Base-by-base conservation (phyloP, 305 asterid genomes). In the Fraxinus nigra region DNA sequence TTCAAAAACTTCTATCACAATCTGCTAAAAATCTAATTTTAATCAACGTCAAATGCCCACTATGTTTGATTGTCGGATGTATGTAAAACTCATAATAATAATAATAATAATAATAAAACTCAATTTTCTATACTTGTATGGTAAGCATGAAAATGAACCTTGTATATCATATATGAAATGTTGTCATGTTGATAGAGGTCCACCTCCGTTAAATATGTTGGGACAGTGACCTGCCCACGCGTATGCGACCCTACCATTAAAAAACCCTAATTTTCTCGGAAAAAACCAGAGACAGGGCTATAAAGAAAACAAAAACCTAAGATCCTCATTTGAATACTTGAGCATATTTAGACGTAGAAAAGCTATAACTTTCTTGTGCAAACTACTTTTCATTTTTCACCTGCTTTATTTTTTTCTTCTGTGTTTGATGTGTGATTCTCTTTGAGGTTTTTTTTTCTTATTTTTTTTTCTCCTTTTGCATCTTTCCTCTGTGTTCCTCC, bases 191-290 rank as follows among this genome's bases (percentile, higher is more conserved):
- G 10, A 18, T 61, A 8, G 26, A 73, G 72, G 76, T 80, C 80
- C 81, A 20, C 80, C 79, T 54, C 30, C 83, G 37, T 75, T 43
- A 22, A 77, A 83, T 72, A 79, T 73, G 84, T 90, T 30, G 85
- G 81, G 90, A 91, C 79, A 87, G 87, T 85, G 89, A 91, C 91
- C 91, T 79, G 84, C 90, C 87, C 83, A 82, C 77, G 81, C 88
- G 86, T 89, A 87, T 84, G 76, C 30, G 79, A 84, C 88, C 92
- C 93, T 92, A 89, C 91, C 82, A 83, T 75, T 74, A 63, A 24
- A 80, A 89, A 90, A 81, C 89, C 93, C 92, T 87, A 83, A 84
- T 83, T 84, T 82, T 54, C 67, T 46, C 59, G 56, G 56, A 0
- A 2, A 14, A n/a, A 79, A 46, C 51, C 26, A 16, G 32, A 75